Evolutionary conservation across 768 basidiomycete species (phyloP).

Genomic region (Paxillus ammoniavirescens): DNA sequence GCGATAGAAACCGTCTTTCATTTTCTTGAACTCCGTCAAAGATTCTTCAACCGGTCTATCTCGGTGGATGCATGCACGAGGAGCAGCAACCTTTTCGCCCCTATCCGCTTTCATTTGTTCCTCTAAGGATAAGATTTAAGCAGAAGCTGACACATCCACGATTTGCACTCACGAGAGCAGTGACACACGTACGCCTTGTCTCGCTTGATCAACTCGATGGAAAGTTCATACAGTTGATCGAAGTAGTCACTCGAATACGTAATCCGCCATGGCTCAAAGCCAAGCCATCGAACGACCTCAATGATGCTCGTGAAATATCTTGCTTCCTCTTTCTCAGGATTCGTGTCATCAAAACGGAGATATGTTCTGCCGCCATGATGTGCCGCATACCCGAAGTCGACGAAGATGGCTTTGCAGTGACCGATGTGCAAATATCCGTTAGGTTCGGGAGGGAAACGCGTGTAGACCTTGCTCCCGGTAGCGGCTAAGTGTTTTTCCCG

Average conservation of each 20-base stretch:
- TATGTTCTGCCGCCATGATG: constrained; percentile 91
- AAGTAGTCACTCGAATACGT: constrained; percentile 99
- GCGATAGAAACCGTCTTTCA: constrained; percentile 87
- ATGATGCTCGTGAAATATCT: constrained; percentile 95
- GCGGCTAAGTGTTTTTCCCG: constrained; percentile 77
- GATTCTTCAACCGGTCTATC: constrained; percentile 85
- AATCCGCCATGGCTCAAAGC: constrained; percentile 98
- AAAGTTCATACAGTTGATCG: constrained; percentile 79
- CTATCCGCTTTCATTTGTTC: constrained; percentile 90
- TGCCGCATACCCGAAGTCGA: constrained; percentile 98
- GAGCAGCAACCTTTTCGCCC: constrained; percentile 80
- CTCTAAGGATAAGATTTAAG: constrained; percentile 44
- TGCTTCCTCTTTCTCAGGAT: constrained; percentile 96
- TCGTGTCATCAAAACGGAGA: constrained; percentile 96
- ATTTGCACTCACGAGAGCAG: constrained; percentile 75
- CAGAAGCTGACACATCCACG: not conserved
- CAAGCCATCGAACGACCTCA: constrained; percentile 94
- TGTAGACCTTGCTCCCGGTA: constrained; percentile 84
- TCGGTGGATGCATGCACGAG: constrained; percentile 85
- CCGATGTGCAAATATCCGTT: constrained; percentile 96
- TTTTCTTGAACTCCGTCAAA: constrained; percentile 81
- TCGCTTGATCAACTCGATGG: constrained; percentile 82
- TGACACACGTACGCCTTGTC: constrained; percentile 96
- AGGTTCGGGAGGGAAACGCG: constrained; percentile 98
- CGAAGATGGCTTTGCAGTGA: constrained; percentile 97